A percentile compares a stretch with the other conserved stretches of the same genome.
These are phyloP conservation scores for Batkoa obscura DNA, from an alignment of 371 early-diverging fungal genomes.

Conservation along the genomic window DNA sequence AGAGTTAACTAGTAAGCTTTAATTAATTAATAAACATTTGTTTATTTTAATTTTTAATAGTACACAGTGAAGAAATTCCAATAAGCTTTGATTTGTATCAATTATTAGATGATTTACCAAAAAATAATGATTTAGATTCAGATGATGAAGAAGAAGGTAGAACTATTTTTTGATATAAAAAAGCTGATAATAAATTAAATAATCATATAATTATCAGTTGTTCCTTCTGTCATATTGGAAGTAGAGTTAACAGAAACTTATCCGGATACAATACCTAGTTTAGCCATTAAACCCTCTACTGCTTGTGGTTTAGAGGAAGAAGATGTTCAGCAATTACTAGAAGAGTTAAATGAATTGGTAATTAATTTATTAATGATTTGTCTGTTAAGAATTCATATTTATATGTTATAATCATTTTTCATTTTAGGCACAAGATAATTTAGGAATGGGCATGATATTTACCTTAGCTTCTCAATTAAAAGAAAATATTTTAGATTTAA, in stretches of 20 bases:
- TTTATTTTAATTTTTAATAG: conserved; percentile 1
- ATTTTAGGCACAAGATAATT: conserved; percentile 39
- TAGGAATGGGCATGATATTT: conserved; percentile 89
- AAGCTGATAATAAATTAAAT: no score
- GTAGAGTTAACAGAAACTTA: conserved; percentile 43
- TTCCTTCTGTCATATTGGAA: conserved; percentile 21
- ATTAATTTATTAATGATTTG: neutral
- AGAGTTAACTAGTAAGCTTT: conserved; percentile 49
- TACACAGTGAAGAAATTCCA: conserved; percentile 9
- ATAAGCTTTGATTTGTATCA: conserved; percentile 6
- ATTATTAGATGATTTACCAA: conserved; percentile 6
- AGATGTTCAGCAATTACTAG: conserved; percentile 23
- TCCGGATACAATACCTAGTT: conserved; percentile 48
- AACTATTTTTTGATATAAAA: no score
- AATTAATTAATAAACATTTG: conserved; percentile 22
- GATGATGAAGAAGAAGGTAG: no score
- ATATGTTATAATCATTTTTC: neutral
- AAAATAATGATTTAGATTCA: no score
- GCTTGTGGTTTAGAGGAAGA: conserved; percentile 14
- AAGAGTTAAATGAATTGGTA: conserved; percentile 24
- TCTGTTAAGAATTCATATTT: neutral
- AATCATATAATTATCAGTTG: neutral
- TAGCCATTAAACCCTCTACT: conserved; percentile 24
- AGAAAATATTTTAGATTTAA: conserved; percentile 43
- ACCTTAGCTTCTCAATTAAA: conserved; percentile 57